Percentiles rank a stretch among this genome's conserved stretches.
These are phyloP conservation scores for Plasmodium relictum DNA, from an alignment of 169 alveolate species.

Conservation along the genomic window DNA sequence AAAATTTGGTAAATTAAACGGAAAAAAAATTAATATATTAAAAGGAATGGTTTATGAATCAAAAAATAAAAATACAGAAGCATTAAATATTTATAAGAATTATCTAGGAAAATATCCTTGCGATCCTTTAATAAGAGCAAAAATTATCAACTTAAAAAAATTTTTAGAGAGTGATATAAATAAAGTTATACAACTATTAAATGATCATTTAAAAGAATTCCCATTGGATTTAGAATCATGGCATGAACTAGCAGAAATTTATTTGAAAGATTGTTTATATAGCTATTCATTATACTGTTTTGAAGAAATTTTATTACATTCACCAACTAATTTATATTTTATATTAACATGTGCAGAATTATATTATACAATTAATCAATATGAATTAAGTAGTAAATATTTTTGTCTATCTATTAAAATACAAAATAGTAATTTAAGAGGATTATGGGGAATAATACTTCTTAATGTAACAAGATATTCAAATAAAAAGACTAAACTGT, in stretches of 20 bases:
- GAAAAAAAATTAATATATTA: slow-evolving; percentile 45
- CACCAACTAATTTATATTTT: slow-evolving; percentile 57
- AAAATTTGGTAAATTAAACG: slow-evolving; percentile 40
- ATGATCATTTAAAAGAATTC: slow-evolving; percentile 77
- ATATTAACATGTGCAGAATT: slow-evolving; percentile 79
- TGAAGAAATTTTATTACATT: slow-evolving; percentile 72
- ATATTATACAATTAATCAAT: slow-evolving; percentile 65
- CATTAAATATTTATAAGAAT: slow-evolving; percentile 55
- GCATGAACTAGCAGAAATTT: slow-evolving; percentile 79
- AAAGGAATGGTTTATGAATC: slow-evolving; percentile 73
- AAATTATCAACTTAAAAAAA: slow-evolving; percentile 65
- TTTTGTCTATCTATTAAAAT: slow-evolving; percentile 75
- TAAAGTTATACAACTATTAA: slow-evolving; percentile 76
- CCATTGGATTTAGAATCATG: slow-evolving; percentile 78
- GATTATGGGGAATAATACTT: slow-evolving; percentile 75
- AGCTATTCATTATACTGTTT: slow-evolving; percentile 70
- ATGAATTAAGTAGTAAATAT: slow-evolving; percentile 68
- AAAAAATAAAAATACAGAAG: slow-evolving; percentile 52
- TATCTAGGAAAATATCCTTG: slow-evolving; percentile 30
- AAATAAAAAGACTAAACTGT: slow-evolving; percentile 19
- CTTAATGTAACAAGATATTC: slow-evolving; percentile 35
- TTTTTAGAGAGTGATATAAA: slow-evolving; percentile 40
- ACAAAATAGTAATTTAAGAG: slow-evolving; percentile 65
- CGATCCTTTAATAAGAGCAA: slow-evolving; percentile 56
- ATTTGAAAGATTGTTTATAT: slow-evolving; percentile 42